Conservation (phyloP, 495 filamentous ascomycete genomes). For the Elasticomyces elasticus region DNA sequence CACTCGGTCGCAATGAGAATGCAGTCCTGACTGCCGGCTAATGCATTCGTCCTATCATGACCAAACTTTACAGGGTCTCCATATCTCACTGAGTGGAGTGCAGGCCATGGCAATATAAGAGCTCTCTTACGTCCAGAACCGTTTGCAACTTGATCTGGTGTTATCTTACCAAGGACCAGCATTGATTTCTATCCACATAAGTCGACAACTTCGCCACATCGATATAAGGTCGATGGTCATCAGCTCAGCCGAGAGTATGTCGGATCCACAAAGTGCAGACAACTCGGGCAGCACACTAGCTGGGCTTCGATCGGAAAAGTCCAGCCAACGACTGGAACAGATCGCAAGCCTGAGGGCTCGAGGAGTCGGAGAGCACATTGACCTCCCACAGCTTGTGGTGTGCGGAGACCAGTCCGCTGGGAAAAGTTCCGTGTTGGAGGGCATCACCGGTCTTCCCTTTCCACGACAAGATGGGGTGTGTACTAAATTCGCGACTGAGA, state of each 20-base stretch:
- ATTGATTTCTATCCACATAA: background rate
- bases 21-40: background rate
- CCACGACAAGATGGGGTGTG: conserved; percentile 33
- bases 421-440: background rate
- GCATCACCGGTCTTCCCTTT: background rate
- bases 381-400: background rate
- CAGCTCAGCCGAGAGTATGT: background rate
- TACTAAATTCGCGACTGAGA: conserved; percentile 59
- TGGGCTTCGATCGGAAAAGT: background rate
- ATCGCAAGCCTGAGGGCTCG: background rate
- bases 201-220: background rate
- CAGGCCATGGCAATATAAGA: background rate
- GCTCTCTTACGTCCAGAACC: background rate
- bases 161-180: too few relatives aligned
- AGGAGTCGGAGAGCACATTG: background rate
- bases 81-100: too few relatives aligned
- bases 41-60: background rate
- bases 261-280: too few relatives aligned
- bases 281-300: background rate
- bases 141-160: background rate
- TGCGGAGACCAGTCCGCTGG: background rate
- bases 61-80: too few relatives aligned
- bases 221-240: background rate
- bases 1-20: too few relatives aligned
- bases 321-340: background rate